Evolutionary conservation across 1,139 yeast species (phyloP).

Genomic region (Arxiozyma slooffiae): DNA sequence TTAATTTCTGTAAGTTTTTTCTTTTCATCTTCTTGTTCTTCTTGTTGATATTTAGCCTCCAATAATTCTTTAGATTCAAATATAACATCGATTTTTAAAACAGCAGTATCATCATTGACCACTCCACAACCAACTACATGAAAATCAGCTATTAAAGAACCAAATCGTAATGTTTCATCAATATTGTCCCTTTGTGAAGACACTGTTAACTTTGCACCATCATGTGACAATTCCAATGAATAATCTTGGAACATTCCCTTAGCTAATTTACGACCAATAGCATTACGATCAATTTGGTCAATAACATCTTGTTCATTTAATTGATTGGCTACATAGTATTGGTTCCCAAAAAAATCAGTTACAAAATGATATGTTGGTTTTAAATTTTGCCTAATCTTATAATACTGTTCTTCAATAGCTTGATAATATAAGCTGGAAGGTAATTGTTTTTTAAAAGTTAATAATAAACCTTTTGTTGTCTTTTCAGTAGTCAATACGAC

Average conservation of each 20-base stretch:
- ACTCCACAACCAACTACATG: conserved; percentile 18
- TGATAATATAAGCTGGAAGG: conserved; percentile 10
- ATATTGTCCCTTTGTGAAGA: conserved; percentile 17
- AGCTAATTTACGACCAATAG: conserved; percentile 19
- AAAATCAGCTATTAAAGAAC: conserved; percentile 17
- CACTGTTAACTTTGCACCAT: conserved; percentile 19
- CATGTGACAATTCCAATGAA: conserved; percentile 21
- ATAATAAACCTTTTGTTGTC: conserved; percentile 4
- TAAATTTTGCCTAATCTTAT: conserved; percentile 9
- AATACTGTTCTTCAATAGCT: conserved; percentile 12
- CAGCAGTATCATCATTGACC: conserved; percentile 16
- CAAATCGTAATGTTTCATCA: conserved; percentile 17
- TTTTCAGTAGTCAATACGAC: conserved; percentile 1
- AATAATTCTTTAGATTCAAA: conserved; percentile 2
- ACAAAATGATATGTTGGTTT: conserved; percentile 21
- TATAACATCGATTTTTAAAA: conserved; percentile 13
- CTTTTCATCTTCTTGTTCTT: conserved; percentile 4
- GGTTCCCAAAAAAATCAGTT: conserved; percentile 24
- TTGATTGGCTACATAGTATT: conserved; percentile 21
- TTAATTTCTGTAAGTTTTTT: conserved; percentile 2
- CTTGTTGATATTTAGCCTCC: conserved; percentile 4
- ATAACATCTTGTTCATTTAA: conserved; percentile 10
- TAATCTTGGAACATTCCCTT: conserved; percentile 22
- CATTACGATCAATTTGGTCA: conserved; percentile 15
- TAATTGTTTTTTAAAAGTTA: conserved; percentile 17